A percentile compares a stretch with the other conserved stretches of the same genome.
These are phyloP conservation scores for Bidens hawaiensis DNA, from an alignment of 140 eudicot species.

Conservation along the genomic window DNA sequence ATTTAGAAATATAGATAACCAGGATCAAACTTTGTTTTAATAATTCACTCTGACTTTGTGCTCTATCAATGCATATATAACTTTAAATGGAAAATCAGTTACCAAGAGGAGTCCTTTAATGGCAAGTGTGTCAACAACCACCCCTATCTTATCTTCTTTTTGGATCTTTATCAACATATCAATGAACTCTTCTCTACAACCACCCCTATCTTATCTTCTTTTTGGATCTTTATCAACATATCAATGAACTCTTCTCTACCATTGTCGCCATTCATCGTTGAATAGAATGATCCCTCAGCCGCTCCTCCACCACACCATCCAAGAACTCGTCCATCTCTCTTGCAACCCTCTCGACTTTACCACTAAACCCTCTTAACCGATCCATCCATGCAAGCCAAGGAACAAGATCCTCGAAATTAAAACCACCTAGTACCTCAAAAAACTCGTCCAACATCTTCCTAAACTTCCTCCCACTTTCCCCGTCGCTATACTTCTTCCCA, in stretches of 20 bases:
- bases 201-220: not conserved
- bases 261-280: not conserved
- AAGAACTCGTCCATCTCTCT: slow-evolving; percentile 18
- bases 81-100: not conserved
- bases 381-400: slow-evolving; percentile 21
- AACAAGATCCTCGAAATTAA: not conserved
- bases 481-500: slow-evolving; percentile 45
- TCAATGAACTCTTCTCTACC: slow-evolving; percentile 10
- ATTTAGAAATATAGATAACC: too few relatives aligned
- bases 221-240: slow-evolving; percentile 12
- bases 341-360: slow-evolving; percentile 10
- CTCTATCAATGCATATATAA: too few relatives aligned
- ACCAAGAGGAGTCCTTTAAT: slow-evolving; percentile 37
- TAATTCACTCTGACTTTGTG: too few relatives aligned
- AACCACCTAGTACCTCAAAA: slow-evolving; percentile 1
- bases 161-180: slow-evolving; percentile 21
- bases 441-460: slow-evolving; percentile 27
- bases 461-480: slow-evolving; percentile 31
- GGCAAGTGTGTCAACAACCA: slow-evolving; percentile 6
- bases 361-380: slow-evolving; percentile 9
- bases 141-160: slow-evolving; percentile 13
- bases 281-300: not conserved
- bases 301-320: slow-evolving; percentile 24
- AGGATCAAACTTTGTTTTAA: too few relatives aligned
- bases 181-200: too few relatives aligned